A percentile compares a stretch with the other conserved stretches of the same genome.
Evolutionary conservation across 352 stramenopile species (phyloP).

Genomic region (Pythium brassicae): DNA sequence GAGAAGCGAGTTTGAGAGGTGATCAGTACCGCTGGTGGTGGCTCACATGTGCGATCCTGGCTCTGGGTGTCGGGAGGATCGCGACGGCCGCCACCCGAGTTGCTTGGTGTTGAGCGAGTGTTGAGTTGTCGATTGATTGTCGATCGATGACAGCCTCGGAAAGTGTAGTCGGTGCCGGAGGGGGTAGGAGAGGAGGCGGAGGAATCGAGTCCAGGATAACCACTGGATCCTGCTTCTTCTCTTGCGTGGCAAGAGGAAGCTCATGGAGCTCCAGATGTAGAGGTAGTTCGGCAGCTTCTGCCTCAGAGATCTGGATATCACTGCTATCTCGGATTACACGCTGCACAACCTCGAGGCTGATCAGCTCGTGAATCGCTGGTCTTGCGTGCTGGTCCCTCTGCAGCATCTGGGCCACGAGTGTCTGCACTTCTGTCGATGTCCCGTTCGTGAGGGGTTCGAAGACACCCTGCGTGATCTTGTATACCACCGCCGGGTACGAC

Average conservation of each 20-base stretch:
- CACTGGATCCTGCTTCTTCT: not conserved
- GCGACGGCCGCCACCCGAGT: not conserved
- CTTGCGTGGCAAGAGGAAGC: not conserved
- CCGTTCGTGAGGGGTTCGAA: not conserved
- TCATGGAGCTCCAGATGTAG: not conserved
- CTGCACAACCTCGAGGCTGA: not conserved
- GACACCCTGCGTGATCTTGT: not conserved
- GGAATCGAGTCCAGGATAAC: not conserved
- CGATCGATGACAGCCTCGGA: not conserved
- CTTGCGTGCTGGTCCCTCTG: not conserved
- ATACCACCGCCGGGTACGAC: constrained; percentile 1
- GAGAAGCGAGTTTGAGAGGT: not conserved
- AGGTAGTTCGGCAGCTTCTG: not conserved
- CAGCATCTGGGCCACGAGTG: constrained; percentile 3
- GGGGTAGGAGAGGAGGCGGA: not conserved
- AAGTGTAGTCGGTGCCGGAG: not conserved
- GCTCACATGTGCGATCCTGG: not conserved
- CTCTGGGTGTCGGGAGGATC: not conserved
- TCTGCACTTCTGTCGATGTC: not conserved
- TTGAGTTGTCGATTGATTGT: not conserved
- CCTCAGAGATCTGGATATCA: not conserved
- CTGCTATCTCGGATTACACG: not conserved
- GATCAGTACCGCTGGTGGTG: not conserved
- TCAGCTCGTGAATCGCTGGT: not conserved
- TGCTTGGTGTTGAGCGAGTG: not conserved